These are phyloP conservation scores for Martensiomyces pterosporus DNA, from an alignment of 192 early-diverging fungal genomes.

Conservation along the genomic window DNA sequence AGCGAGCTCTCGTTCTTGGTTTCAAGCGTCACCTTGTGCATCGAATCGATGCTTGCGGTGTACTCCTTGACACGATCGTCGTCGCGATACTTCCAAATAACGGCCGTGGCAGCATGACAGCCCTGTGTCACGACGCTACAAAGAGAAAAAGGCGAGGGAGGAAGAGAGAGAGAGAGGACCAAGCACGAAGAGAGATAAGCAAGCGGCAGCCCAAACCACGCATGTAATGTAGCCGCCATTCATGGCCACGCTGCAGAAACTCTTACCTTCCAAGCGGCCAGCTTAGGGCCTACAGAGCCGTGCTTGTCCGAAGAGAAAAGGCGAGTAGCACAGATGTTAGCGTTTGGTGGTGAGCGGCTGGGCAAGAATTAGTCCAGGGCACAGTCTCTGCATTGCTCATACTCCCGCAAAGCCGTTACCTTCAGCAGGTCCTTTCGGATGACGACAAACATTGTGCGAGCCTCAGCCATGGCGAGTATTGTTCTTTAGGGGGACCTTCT, in stretches of 20 bases:
- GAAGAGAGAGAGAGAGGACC: no score
- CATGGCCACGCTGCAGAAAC: no score
- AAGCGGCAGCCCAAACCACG: no score
- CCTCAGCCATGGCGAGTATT: constrained; percentile 52
- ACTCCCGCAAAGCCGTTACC: no score
- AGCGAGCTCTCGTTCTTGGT: constrained; percentile 67
- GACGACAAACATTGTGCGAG: constrained; percentile 74
- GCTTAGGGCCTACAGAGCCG: constrained; percentile 46
- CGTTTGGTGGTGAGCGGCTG: no score
- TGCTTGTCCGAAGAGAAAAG: no score
- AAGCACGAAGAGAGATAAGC: no score
- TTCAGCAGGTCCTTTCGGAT: constrained; percentile 74
- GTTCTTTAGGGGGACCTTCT: no score
- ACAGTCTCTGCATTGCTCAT: background rate
- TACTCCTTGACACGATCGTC: constrained; percentile 61
- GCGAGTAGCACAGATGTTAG: no score
- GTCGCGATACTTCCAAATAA: constrained; percentile 58
- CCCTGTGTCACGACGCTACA: constrained; percentile 70
- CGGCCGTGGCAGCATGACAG: constrained; percentile 65
- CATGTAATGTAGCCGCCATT: no score
- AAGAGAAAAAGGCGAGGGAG: background rate
- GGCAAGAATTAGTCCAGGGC: no score
- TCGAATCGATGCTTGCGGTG: constrained; percentile 54
- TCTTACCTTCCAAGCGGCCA: constrained; percentile 70
- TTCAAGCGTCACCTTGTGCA: constrained; percentile 77